Evolutionary conservation across 495 filamentous ascomycete species (phyloP), one percentile per base, ranked within the genome.

Genomic region (Lasiosphaeris hirsuta): DNA sequence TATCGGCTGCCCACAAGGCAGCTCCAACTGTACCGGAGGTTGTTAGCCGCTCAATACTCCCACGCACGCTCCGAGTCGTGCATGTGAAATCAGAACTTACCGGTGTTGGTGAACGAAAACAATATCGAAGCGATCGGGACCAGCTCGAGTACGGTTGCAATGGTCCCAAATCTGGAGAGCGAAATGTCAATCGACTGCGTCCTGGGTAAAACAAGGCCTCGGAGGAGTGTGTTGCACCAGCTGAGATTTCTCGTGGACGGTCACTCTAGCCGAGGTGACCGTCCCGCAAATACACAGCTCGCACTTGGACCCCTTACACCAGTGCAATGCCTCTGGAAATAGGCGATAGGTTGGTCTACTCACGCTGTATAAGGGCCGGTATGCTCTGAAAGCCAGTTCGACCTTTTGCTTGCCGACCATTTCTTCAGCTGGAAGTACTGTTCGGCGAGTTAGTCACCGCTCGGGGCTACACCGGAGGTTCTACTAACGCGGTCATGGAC

Each of bases 1-100:
- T 81, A 74, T 97, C 93, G 7, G 90, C 87, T 17, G 94, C 92
- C 91, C 91, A 98, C 30, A 98, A 76, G 15, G 92, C 94, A 19
- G 94, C 94, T 0, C 93, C 94, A 48, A 93, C 77, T 77, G 34
- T 54, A 33, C 13, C 14, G 23, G 23, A 30, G 49, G 18, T 36
- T 51, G 63, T 75, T 36, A 74, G 63, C 23, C 34, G 30, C 35
- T 17, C 39, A 30, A 9, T 9, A 9, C 13, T 33, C 2, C 40
- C 14, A 40, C 23, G 30, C 6, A 35, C n/a, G 13, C 30, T 14
- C 13, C 10, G 13, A 10, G 14, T 13, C 14, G n/a, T 8, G 34
- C 7, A n/a, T n/a, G 10, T 39, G 14, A 45, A 30, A 30, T 30
- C 23, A 30, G 48, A 30, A 56, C 76, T 60, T 72, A 78, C 80